Evolutionary conservation across 2,329 filamentous ascomycete genomes (phyloP).

Genomic region (Arthrinium puccinioides): DNA sequence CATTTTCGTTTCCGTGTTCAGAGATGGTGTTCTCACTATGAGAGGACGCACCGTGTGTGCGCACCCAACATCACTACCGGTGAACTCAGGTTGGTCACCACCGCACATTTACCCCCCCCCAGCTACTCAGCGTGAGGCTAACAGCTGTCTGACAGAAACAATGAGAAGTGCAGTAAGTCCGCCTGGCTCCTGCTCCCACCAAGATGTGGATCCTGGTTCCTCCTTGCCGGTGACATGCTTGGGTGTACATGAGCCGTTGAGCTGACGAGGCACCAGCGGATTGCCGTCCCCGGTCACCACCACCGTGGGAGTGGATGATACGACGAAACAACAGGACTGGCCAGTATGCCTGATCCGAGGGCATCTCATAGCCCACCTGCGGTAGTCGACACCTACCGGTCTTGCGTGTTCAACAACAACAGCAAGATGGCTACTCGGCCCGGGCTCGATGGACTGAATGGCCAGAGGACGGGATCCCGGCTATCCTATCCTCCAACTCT

Average conservation of each 20-base stretch:
- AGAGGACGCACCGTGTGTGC: constrained; percentile 23
- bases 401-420: no score
- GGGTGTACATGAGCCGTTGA: not conserved
- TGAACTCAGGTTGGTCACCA: constrained; percentile 19
- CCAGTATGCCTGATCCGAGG: constrained; percentile 19
- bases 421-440: no score
- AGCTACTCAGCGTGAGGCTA: constrained; percentile 1
- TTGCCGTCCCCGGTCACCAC: constrained; percentile 20
- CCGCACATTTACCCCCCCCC: not conserved
- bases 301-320: constrained; percentile 25
- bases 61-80: constrained; percentile 22
- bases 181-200: constrained; percentile 1
- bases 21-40: constrained; percentile 23
- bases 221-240: not conserved
- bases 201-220: constrained; percentile 4
- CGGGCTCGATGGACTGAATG: no score
- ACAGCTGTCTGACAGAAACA: constrained; percentile 13
- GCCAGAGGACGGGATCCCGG: no score
- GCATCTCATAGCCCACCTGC: no score
- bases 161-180: constrained; percentile 24
- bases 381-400: no score
- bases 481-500: no score
- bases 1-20: constrained; percentile 24
- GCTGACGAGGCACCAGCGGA: constrained; percentile 13
- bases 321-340: constrained; percentile 18